phyloP scores from a whole-genome alignment of 2,329 filamentous ascomycete species.

The Pleomassaria siparia region DNA sequence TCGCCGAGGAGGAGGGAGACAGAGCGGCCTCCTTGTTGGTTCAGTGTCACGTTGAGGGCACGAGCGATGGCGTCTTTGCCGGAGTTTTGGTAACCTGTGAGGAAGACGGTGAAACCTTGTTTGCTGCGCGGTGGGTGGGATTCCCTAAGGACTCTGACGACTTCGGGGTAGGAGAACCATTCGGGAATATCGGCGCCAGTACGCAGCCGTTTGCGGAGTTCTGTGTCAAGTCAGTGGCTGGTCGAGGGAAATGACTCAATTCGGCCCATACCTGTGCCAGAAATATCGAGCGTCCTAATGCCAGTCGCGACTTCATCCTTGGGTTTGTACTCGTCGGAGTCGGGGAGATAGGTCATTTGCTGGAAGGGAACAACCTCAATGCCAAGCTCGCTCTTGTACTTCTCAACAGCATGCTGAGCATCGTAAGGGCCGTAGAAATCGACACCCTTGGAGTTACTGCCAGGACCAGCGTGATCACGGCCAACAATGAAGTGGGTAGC shows the following conservation, averaged over 20 bases:
- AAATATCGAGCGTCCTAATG: conserved; percentile 69
- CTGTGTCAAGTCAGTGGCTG: conserved; percentile 67
- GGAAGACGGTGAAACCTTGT: conserved; percentile 98
- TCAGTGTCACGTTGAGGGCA: conserved; percentile 92
- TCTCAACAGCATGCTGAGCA: conserved; percentile 92
- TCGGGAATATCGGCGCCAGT: conserved; percentile 94
- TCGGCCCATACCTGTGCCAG: conserved; percentile 46
- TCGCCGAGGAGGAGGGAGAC: conserved; percentile 95
- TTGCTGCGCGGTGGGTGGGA: conserved; percentile 87
- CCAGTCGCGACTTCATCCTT: conserved; percentile 85
- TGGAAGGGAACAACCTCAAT: conserved; percentile 99
- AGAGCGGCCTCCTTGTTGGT: conserved; percentile 94
- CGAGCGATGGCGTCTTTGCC: conserved; percentile 97
- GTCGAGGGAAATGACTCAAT: background rate
- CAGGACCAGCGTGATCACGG: conserved; percentile 95
- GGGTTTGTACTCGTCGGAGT: conserved; percentile 93
- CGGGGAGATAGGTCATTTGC: conserved; percentile 98
- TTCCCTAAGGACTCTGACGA: conserved; percentile 93
- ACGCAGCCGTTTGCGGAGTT: conserved; percentile 87
- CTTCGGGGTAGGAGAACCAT: conserved; percentile 99
- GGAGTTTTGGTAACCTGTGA: conserved; percentile 94
- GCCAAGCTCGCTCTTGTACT: conserved; percentile 93
- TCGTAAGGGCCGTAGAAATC: conserved; percentile 99
- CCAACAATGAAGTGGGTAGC: conserved; percentile 99
- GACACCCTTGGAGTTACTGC: conserved; percentile 95